These are phyloP conservation scores for Alloascoidea africana DNA, from an alignment of 805 yeast genomes.

Conservation along the genomic window DNA sequence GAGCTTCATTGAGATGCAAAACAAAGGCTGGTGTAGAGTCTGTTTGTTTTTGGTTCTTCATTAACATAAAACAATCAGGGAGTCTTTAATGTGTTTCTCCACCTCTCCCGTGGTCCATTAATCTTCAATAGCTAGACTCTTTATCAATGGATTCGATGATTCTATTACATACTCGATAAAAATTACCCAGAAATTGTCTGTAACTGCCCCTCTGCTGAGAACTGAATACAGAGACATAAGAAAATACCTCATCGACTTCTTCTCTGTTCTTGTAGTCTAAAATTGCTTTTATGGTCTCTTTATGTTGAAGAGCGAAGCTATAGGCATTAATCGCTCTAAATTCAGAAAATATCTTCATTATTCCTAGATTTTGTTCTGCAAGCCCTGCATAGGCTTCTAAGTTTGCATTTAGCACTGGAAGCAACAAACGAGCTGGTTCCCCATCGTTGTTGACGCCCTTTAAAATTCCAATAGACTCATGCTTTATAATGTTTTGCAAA, in stretches of 20 bases:
- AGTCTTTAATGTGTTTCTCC: no score
- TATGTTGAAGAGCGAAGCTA: neutral
- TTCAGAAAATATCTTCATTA: neutral
- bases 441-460: neutral
- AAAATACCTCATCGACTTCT: conserved; percentile 1
- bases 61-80: no score
- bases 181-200: neutral
- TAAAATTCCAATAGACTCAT: neutral
- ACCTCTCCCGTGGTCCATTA: no score
- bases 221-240: neutral
- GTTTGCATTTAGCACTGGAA: neutral
- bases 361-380: neutral
- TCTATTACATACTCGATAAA: neutral
- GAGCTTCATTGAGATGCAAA: no score
- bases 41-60: no score
- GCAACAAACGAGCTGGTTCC: neutral
- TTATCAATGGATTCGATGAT: neutral
- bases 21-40: no score
- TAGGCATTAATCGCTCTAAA: neutral
- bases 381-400: neutral
- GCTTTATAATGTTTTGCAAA: neutral
- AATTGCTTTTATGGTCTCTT: neutral
- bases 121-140: no score
- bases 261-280: neutral
- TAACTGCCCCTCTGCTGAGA: neutral